Base-by-base conservation (phyloP, 805 yeast species). In the Yamadazyma paraphyllophila region DNA sequence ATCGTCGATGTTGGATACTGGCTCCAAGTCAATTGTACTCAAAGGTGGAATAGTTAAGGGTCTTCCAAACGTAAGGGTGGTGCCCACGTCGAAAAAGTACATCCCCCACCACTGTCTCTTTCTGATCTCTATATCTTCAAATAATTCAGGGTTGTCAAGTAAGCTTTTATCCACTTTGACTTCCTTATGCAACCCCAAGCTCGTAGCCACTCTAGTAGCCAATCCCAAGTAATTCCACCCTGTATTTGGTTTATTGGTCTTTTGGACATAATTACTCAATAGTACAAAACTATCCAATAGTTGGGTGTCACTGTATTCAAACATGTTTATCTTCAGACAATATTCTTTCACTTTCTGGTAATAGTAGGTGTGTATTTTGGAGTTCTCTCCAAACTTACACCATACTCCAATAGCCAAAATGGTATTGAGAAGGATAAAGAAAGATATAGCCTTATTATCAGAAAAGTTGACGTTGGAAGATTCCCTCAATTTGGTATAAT, bases 101-200 rank as follows among this genome's bases (percentile, higher is more conserved):
- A 55, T 50, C 15, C 59, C 59, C 59, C 59, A 55, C 56, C 57
- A 55, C 32, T 53, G 56, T n/a, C 59, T 38, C 38, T 55, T 55
- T 15, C 59, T 34, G 12, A 49, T 50, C 33, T 55, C 59, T 13
- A 55, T 36, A 31, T 54, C 57, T 49, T 55, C 56, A 35, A 53
- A 50, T 6, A 55, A 32, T 13, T 47, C 50, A 16, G 43, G 30
- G 35, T 53, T 52, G 24, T 43, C 26, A 13, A 12, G 7, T 3
- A 32, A 20, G 17, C 13, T 35, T 9, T 29, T 17, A 40, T 45
- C 53, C n/a, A 53, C 34, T 40, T 47, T 52, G n/a, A 55, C 55
- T 17, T 53, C 56, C 43, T 55, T 55, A 36, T 55, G 59, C 17
- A 55, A 44, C 2, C 59, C 59, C 42, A 55, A 52, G 44, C 57